Percentiles rank a stretch among this genome's conserved stretches.
phyloP scores from a whole-genome alignment of 345 rosid species.

The Eucalyptus erythrocorys region DNA sequence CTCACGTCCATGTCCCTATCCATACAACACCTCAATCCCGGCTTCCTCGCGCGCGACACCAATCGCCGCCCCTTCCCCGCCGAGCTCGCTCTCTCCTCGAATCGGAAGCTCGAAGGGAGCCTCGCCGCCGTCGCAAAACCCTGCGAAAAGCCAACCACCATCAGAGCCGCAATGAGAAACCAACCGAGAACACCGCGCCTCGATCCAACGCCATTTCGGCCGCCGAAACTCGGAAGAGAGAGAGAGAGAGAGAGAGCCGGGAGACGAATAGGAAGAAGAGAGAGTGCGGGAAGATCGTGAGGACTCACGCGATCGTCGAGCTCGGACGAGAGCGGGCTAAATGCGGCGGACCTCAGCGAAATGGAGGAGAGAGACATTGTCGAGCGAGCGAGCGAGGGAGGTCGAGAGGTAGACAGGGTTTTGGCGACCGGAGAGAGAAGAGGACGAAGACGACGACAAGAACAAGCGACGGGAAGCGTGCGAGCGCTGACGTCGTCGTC shows the following conservation, averaged over 20 bases:
- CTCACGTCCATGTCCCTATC: constrained; percentile 31
- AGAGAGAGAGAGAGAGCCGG: not conserved
- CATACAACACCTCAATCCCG: constrained; percentile 26
- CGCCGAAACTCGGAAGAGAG: not conserved
- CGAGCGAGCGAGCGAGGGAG: not conserved
- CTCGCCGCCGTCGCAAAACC: constrained; percentile 3
- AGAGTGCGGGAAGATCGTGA: not conserved
- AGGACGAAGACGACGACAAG: not conserved
- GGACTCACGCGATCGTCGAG: constrained; percentile 11
- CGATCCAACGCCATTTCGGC: not conserved
- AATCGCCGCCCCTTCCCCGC: constrained; percentile 12
- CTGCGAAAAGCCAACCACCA: constrained; percentile 6
- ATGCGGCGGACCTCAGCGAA: constrained; percentile 6
- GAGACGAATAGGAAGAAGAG: not conserved
- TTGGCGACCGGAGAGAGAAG: not conserved
- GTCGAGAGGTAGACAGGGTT: not conserved
- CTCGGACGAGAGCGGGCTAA: constrained; percentile 6
- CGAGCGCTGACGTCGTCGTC: not conserved
- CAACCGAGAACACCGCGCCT: not conserved
- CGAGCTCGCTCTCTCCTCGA: constrained; percentile 9
- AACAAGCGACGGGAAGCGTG: not conserved
- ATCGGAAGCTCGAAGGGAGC: not conserved
- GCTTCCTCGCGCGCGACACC: constrained; percentile 2
- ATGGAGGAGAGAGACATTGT: constrained; percentile 8
- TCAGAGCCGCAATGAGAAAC: not conserved